Percentiles rank a stretch among this genome's conserved stretches.
phyloP scores from a whole-genome alignment of 176 grass and related monocot species.

The Pharus latifolius region DNA sequence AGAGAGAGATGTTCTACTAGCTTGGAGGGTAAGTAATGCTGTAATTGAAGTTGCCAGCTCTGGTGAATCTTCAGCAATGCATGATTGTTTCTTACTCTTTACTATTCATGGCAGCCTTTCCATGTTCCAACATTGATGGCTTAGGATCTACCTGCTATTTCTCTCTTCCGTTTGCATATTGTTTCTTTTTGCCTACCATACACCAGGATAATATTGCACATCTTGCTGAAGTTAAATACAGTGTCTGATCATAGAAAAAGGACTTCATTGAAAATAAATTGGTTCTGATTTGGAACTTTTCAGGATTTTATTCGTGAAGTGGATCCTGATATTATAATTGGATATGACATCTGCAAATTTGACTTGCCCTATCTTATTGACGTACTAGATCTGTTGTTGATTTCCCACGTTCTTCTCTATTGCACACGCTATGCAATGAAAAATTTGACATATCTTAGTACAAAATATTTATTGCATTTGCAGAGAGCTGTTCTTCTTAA shows the following conservation, averaged over 20 bases:
- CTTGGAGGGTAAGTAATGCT: slow-evolving; percentile 86
- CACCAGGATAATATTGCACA: not conserved
- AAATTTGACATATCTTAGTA: not conserved
- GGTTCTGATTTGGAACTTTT: slow-evolving; percentile 19
- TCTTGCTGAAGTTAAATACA: not conserved
- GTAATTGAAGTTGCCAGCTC: not conserved
- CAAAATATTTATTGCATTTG: slow-evolving; percentile 10
- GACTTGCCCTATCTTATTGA: slow-evolving; percentile 96
- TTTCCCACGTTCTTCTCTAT: not conserved
- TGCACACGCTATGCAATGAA: not conserved
- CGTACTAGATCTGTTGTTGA: slow-evolving; percentile 24
- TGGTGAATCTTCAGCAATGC: not conserved
- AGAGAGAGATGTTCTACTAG: slow-evolving; percentile 75
- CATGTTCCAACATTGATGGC: not conserved
- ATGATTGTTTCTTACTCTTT: not conserved
- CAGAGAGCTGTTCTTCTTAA: slow-evolving; percentile 98
- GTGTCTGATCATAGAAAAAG: not conserved
- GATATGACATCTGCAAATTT: slow-evolving; percentile 99
- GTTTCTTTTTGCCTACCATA: not conserved
- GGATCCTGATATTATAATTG: slow-evolving; percentile 96
- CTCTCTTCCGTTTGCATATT: not conserved
- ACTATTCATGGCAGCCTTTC: not conserved
- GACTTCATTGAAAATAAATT: not conserved
- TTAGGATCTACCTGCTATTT: not conserved
- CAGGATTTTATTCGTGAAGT: slow-evolving; percentile 89